Conservation (phyloP, 73 alveolate species). For the Paramecium primaurelia region DNA sequence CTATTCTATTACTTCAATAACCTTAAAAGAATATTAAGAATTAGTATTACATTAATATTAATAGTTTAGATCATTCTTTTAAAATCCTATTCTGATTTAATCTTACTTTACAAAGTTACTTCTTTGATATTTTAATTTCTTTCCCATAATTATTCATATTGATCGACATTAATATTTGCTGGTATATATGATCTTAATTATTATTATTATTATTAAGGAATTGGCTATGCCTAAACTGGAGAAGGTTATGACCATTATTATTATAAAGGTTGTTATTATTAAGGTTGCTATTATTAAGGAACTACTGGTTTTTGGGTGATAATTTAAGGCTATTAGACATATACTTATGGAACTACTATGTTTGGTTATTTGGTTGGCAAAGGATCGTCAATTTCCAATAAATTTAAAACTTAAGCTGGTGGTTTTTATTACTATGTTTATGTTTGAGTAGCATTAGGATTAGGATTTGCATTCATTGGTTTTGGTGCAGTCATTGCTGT, state of each 20-base stretch:
- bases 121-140: neutral
- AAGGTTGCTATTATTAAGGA: slow-evolving; percentile 7
- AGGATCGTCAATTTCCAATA: slow-evolving; percentile 1
- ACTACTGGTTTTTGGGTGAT: neutral
- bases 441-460: neutral
- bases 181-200: slow-evolving; percentile 13
- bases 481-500: neutral
- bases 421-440: neutral
- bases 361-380: neutral
- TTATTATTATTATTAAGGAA: neutral
- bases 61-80: slow-evolving; percentile 17
- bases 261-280: neutral
- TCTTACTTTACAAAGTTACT: neutral
- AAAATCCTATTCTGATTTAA: slow-evolving; percentile 48
- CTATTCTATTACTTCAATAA: slow-evolving; percentile 36
- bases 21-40: neutral
- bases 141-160: slow-evolving; percentile 52
- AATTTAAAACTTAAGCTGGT: neutral
- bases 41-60: slow-evolving; percentile 24
- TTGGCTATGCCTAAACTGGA: neutral
- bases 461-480: neutral
- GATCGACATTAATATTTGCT: slow-evolving; percentile 28
- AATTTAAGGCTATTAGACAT: neutral
- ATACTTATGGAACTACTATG: neutral
- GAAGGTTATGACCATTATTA: neutral